Percentiles rank a stretch among this genome's conserved stretches.
Evolutionary conservation across 2,329 filamentous ascomycete species (phyloP).

Genomic region (Polytolypa hystricis): DNA sequence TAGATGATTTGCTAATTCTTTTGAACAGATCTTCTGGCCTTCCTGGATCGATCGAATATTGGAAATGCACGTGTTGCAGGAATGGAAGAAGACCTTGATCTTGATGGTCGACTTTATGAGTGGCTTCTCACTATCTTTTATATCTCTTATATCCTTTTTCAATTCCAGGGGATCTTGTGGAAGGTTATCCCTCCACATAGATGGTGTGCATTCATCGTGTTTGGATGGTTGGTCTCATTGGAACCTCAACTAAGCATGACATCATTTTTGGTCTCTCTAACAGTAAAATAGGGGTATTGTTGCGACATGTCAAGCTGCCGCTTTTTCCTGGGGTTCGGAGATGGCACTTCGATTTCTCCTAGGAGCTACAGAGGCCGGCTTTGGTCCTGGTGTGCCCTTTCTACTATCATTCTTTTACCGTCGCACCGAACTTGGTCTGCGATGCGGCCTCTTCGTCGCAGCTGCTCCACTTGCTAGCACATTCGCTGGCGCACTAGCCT

Average conservation of each 20-base stretch:
- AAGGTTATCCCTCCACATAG: conserved; percentile 31
- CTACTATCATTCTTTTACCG: conserved; percentile 50
- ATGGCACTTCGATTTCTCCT: conserved; percentile 42
- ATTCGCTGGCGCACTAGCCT: conserved; percentile 60
- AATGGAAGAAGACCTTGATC: conserved; percentile 39
- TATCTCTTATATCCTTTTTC: conserved; percentile 36
- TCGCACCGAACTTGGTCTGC: conserved; percentile 44
- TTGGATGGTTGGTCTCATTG: conserved; percentile 27
- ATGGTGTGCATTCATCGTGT: conserved; percentile 34
- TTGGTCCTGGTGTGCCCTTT: conserved; percentile 38
- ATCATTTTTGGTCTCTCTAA: not conserved
- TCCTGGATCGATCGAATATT: conserved; percentile 39
- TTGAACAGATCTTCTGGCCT: conserved; percentile 33
- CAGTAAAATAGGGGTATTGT: conserved; percentile 32
- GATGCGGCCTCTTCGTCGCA: conserved; percentile 45
- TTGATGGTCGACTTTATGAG: conserved; percentile 37
- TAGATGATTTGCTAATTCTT: not conserved
- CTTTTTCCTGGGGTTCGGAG: conserved; percentile 34
- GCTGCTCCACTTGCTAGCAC: conserved; percentile 62
- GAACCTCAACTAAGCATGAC: not conserved
- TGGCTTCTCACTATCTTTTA: conserved; percentile 46
- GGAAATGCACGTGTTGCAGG: conserved; percentile 46
- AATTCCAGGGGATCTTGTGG: conserved; percentile 35
- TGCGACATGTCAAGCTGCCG: conserved; percentile 37
- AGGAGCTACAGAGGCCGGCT: conserved; percentile 36